phyloP scores from a whole-genome alignment of 805 yeast genomes.

The Lipomyces chichibuensis region DNA sequence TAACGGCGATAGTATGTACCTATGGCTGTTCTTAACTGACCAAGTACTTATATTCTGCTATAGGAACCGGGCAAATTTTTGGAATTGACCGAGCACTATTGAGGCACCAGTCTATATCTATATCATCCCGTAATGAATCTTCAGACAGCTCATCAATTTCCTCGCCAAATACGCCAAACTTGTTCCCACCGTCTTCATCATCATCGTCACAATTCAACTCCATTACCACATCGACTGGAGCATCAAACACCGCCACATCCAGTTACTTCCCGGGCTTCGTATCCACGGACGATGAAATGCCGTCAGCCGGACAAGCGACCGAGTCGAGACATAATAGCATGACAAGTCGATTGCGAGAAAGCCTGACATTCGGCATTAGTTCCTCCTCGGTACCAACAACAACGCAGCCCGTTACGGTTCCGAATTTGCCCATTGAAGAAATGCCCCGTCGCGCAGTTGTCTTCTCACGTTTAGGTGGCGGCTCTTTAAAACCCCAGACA shows the following conservation, averaged over 20 bases:
- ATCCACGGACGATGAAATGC: slow-evolving; percentile 5
- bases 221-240: not conserved
- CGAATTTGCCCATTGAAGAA: slow-evolving; percentile 16
- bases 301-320: not conserved
- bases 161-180: slow-evolving; percentile 8
- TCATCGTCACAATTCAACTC: slow-evolving; percentile 1
- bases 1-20: not conserved
- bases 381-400: not conserved
- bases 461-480: slow-evolving; percentile 31
- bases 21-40: not conserved
- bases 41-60: not conserved
- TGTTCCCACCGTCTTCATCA: not conserved
- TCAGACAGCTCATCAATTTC: slow-evolving; percentile 9
- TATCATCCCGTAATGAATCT: slow-evolving; percentile 3
- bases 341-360: not conserved
- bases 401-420: not conserved
- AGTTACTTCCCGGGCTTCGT: slow-evolving; percentile 1
- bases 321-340: not conserved
- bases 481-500: slow-evolving; percentile 33
- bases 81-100: not conserved
- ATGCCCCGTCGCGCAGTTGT: slow-evolving; percentile 31
- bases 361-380: not conserved
- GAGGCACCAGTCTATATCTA: not conserved
- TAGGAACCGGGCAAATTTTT: not conserved
- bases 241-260: not conserved